Percentiles rank a stretch among this genome's conserved stretches.
Conservation (phyloP, 306 rosid species). For the Lathyrus oleraceus region DNA sequence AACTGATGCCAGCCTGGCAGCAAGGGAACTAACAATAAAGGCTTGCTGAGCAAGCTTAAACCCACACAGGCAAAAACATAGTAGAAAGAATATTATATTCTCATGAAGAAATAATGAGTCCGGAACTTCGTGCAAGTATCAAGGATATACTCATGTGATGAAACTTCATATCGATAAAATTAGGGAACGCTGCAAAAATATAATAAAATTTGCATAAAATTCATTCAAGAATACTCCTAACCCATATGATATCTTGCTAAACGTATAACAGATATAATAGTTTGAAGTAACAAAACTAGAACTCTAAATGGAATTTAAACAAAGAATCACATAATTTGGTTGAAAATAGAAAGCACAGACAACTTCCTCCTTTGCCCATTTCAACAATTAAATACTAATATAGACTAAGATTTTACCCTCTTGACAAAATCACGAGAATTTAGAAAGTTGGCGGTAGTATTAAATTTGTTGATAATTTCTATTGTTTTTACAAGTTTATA, state of each 20-base stretch:
- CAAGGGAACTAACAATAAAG: not conserved
- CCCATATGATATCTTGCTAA: conserved; percentile 12
- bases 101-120: not conserved
- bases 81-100: not conserved
- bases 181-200: not conserved
- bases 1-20: not conserved
- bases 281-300: conserved; percentile 10
- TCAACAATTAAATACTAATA: not conserved
- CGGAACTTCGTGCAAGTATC: not conserved
- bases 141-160: not conserved
- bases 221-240: not conserved
- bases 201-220: not conserved
- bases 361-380: not conserved
- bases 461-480: too few species aligned
- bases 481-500: too few species aligned
- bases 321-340: conserved; percentile 16
- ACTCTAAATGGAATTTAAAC: conserved; percentile 7
- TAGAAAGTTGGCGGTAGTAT: too few species aligned
- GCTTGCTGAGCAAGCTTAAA: not conserved
- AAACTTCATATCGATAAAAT: not conserved
- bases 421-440: too few species aligned
- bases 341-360: not conserved
- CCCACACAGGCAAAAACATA: not conserved
- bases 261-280: conserved; percentile 8
- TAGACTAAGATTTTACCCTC: not conserved